Conservation (phyloP, 2,329 filamentous ascomycete genomes). For the Aspergillus chevalieri region DNA sequence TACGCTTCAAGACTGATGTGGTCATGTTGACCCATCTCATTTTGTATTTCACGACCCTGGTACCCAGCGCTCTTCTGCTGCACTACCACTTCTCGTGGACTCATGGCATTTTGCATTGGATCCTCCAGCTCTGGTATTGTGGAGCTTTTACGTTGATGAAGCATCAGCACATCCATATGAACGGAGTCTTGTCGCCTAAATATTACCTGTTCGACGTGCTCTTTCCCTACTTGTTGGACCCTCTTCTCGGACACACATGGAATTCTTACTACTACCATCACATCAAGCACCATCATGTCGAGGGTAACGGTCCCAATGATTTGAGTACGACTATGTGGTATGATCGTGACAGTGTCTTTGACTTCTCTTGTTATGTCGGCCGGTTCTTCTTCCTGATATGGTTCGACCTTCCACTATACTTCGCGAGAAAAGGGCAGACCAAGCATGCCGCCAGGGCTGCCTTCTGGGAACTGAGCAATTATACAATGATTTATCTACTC, state of each 20-base stretch:
- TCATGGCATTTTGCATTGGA: constrained; percentile 60
- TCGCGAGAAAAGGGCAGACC: constrained; percentile 56
- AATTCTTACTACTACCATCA: constrained; percentile 82
- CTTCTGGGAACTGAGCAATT: constrained; percentile 57
- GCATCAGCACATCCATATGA: constrained; percentile 77
- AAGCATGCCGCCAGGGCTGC: constrained; percentile 50
- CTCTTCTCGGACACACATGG: constrained; percentile 77
- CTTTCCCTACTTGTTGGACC: constrained; percentile 70
- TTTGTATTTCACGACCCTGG: constrained; percentile 62
- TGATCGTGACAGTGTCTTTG: constrained; percentile 60
- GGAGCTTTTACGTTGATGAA: constrained; percentile 74
- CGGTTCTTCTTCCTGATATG: constrained; percentile 69
- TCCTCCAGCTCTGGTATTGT: constrained; percentile 62
- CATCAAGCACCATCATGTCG: constrained; percentile 79
- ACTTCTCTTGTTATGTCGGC: constrained; percentile 67
- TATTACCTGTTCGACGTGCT: constrained; percentile 53
- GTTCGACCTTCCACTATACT: constrained; percentile 70
- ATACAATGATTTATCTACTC: constrained; percentile 48
- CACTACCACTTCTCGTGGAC: constrained; percentile 61
- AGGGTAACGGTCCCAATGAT: constrained; percentile 71
- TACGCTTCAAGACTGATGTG: constrained; percentile 65
- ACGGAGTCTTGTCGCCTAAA: constrained; percentile 57
- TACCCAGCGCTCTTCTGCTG: constrained; percentile 63
- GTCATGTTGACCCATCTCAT: constrained; percentile 72
- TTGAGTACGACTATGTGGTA: constrained; percentile 70